Base-by-base conservation (phyloP, 2,329 filamentous ascomycete species). In the Hypoxylon sp. region DNA sequence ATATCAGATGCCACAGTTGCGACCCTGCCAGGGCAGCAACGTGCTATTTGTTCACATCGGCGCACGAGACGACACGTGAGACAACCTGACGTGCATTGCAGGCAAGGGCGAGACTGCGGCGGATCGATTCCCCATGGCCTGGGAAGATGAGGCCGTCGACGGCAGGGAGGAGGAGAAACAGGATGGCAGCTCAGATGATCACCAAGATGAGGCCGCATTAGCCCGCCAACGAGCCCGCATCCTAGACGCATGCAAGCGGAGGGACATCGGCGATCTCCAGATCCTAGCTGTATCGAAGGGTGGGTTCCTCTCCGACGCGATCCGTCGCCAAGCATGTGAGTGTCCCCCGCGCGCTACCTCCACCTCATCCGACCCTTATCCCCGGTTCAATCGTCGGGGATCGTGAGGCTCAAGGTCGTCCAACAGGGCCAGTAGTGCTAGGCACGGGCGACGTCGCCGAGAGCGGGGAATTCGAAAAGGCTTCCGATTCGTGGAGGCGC, bases 311-410 rank as follows among this genome's bases (percentile, higher is more conserved):
- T 84, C 83, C 18, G 91, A 93, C 75, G 80, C 83, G 26, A 78
- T 96, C 67, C 90, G 94, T 70, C 86, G 87, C 74, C 81, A 83
- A 77, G 93, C 92, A 71, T 97, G 95, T 96, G 86, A 79, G 92
- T 87, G 32, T 67, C 70, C 51, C 30, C 54, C 32, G 58, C 30
- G 26, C 50, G n/a, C 28, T 6, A 30, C 57, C 52, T 32, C 40
- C 20, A 24, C 18, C 38, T 45, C 32, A 53, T 51, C 45, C 46
- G 49, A 30, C 42, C 36, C 26, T 16, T 33, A 58, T 42, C 58
- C 48, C 18, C 30, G 18, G 18, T 61, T 22, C 46, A 53, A 53
- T 32, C n/a, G 45, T 24, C 20, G 42, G 20, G 49, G 51, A 66
- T 46, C 50, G 51, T 61, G 63, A 65, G 46, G 45, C 48, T 65